These are phyloP conservation scores for Metarhizium album DNA, from an alignment of 2,329 filamentous ascomycete genomes.

Conservation along the genomic window DNA sequence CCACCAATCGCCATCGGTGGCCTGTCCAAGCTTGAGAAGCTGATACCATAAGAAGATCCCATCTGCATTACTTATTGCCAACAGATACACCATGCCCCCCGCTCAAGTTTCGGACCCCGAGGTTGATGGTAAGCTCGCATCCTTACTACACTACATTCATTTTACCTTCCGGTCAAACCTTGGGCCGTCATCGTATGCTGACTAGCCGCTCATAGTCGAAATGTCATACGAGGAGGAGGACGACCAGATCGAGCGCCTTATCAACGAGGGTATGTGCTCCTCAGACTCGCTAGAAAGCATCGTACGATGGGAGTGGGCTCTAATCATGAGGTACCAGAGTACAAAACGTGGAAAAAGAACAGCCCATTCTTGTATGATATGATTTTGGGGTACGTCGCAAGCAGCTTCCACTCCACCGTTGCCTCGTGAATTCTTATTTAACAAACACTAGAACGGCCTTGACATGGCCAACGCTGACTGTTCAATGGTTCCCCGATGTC, in stretches of 20 bases:
- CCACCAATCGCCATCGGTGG: not conserved
- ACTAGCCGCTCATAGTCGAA: constrained; percentile 19
- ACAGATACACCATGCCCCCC: constrained; percentile 22
- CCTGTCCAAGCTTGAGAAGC: not conserved
- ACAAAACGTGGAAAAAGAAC: constrained; percentile 99
- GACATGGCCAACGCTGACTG: constrained; percentile 94
- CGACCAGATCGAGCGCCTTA: constrained; percentile 70
- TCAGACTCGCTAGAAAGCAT: not conserved
- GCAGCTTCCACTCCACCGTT: not conserved
- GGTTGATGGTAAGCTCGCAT: constrained; percentile 21
- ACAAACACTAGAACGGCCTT: constrained; percentile 58
- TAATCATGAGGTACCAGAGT: constrained; percentile 46
- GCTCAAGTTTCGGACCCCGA: constrained; percentile 25
- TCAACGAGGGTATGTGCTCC: constrained; percentile 66
- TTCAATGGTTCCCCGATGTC: constrained; percentile 96
- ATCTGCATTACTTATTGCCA: not conserved
- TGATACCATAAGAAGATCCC: not conserved
- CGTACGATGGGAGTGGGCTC: not conserved
- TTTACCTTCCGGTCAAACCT: not conserved
- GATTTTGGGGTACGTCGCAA: constrained; percentile 58
- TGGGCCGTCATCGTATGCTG: constrained; percentile 1
- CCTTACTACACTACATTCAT: not conserved
- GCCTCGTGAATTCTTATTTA: not conserved
- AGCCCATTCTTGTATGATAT: constrained; percentile 96
- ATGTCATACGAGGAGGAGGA: constrained; percentile 55